phyloP scores from a whole-genome alignment of 257 asterid genomes.

The Osmanthus fragrans region DNA sequence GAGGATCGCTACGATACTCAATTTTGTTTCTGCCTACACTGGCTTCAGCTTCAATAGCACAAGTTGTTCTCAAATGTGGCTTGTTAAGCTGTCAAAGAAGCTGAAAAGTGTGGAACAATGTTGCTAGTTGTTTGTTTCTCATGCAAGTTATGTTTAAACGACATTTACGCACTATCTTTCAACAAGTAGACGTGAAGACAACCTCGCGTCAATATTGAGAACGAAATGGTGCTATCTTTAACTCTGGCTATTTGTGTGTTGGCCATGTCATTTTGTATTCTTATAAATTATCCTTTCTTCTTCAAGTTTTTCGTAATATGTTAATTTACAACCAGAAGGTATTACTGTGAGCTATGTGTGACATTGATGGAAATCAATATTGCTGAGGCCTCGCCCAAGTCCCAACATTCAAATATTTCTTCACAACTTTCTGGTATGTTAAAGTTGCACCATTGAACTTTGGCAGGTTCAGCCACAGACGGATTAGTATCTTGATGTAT shows the following conservation, averaged over 20 bases:
- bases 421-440: conserved; percentile 53
- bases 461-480: conserved; percentile 53
- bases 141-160: conserved; percentile 9
- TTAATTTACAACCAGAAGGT: not conserved
- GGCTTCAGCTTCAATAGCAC: not conserved
- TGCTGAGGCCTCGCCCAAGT: too few relatives aligned
- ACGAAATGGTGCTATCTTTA: not conserved
- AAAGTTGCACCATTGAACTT: conserved; percentile 54
- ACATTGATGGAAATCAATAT: too few relatives aligned
- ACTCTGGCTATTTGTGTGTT: conserved; percentile 15
- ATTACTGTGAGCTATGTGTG: not conserved
- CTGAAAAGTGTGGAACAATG: conserved; percentile 13
- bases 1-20: not conserved
- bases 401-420: conserved; percentile 58
- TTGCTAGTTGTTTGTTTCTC: not conserved
- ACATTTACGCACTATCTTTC: not conserved
- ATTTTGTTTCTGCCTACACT: not conserved
- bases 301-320: not conserved
- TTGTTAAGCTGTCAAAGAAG: not conserved
- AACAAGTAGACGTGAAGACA: not conserved
- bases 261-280: not conserved
- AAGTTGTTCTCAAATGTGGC: not conserved
- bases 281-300: not conserved
- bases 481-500: conserved; percentile 30
- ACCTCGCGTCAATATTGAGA: not conserved